Base-by-base conservation (phyloP, 192 early-diverging fungal species). In the Coemansia sp. region DNA sequence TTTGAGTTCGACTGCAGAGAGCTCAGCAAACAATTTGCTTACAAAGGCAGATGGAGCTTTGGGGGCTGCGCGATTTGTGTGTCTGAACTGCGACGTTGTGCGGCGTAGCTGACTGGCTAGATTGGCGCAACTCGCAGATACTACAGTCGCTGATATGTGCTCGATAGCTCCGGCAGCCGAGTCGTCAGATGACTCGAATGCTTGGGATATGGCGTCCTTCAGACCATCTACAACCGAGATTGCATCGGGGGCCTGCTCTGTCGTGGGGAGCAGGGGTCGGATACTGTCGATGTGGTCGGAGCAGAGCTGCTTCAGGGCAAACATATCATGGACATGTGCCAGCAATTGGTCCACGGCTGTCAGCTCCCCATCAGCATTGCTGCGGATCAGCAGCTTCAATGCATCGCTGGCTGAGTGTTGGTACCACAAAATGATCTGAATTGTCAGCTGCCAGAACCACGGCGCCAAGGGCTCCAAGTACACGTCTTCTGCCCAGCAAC, bases 21-120 rank as follows among this genome's bases (percentile, higher is more conserved):
- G 72, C 27, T 31, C 49, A 1, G 44, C 43, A 41, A 83, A 78
- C 24, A 83, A 42, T 33, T 72, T 68, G 22, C 49, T 34, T 5
- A 78, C 64, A 63, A 75, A 84, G 9, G 59, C 36, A 9, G 82
- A 84, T 3, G 82, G 59, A 2, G 41, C 18, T 0, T 67, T 65
- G 15, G 82, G 82, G 16, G 81, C 63, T 24, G 27, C 61, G 29
- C 82, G 73, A 12, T 79, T 79, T 0, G 82, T 84, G 55, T 78
- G 77, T 41, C 82, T 63, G 49, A 68, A 84, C 52, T 75, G 80
- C 63, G 80, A 77, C 15, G 76, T 78, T 42, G 80, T 77, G 18
- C 80, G 80, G 1, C 80, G 80, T 34, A 83, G 63, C 24, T 83
- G 75, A 44, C 69, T 75, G n/a, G 47, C 63, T n/a, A 83, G 65